Conservation (phyloP, 305 asterid genomes). For the Ruellia speciosa region DNA sequence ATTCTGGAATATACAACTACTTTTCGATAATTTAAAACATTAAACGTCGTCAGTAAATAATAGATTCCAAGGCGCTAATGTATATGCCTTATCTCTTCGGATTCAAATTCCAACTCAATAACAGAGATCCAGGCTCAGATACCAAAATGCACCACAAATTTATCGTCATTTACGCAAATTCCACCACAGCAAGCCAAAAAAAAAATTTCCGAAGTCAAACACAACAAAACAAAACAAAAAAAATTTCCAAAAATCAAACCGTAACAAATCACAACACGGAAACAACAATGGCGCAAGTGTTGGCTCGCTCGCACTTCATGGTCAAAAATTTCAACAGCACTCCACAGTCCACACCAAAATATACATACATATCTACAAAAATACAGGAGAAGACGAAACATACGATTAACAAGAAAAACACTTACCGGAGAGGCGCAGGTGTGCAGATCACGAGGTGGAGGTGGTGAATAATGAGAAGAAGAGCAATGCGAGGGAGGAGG, state of each 20-base stretch:
- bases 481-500: conserved; percentile 23
- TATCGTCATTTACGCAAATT: conserved; percentile 20
- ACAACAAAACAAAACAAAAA: no score
- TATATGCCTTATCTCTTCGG: conserved; percentile 8
- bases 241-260: conserved; percentile 12
- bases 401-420: conserved; percentile 5
- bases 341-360: conserved; percentile 7
- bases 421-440: conserved; percentile 28
- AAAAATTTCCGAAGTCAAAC: no score
- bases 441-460: conserved; percentile 33
- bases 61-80: conserved; percentile 22
- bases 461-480: conserved; percentile 12
- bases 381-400: conserved; percentile 1
- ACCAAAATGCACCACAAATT: conserved; percentile 19
- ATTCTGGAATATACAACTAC: conserved; percentile 10
- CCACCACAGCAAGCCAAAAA: not conserved
- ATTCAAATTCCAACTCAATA: conserved; percentile 24
- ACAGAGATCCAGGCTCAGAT: conserved; percentile 22
- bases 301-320: not conserved
- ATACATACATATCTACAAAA: conserved; percentile 14
- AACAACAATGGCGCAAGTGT: conserved; percentile 3
- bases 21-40: conserved; percentile 12
- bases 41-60: conserved; percentile 16
- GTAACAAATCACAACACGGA: conserved; percentile 11
- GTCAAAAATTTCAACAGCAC: conserved; percentile 26